phyloP scores from a whole-genome alignment of 371 early-diverging fungal genomes.

The Rhizoclosmatium hyalinum region DNA sequence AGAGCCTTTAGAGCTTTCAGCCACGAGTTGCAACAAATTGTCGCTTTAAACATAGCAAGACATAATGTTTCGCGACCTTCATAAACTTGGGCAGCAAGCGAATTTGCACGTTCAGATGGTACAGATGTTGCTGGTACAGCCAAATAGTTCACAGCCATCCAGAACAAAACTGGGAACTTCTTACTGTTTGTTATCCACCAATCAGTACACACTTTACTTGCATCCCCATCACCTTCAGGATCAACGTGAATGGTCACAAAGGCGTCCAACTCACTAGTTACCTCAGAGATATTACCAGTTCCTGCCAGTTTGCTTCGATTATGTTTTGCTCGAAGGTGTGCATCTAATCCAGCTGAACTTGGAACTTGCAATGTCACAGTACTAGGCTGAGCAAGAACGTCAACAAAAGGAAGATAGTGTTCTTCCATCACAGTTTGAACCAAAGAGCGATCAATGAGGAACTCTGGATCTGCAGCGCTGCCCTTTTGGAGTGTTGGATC shows the following conservation, averaged over 20 bases:
- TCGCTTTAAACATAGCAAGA: neutral
- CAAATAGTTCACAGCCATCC: neutral
- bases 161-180: neutral
- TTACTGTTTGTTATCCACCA: neutral
- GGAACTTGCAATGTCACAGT: too few species aligned
- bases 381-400: too few species aligned
- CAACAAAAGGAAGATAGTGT: neutral
- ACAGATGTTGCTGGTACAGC: neutral
- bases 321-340: too few species aligned
- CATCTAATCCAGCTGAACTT: too few species aligned
- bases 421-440: neutral
- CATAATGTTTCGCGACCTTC: neutral
- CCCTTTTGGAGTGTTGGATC: neutral
- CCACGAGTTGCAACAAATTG: neutral
- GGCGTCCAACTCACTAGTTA: neutral
- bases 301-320: too few species aligned
- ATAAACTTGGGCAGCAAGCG: neutral
- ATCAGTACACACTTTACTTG: neutral
- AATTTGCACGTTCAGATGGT: neutral
- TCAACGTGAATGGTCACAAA: neutral
- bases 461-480: too few species aligned
- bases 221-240: neutral
- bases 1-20: neutral
- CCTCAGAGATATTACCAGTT: too few species aligned
- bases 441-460: too few species aligned